phyloP scores from a whole-genome alignment of 2,329 filamentous ascomycete species.

The Trichoderma gracile region DNA sequence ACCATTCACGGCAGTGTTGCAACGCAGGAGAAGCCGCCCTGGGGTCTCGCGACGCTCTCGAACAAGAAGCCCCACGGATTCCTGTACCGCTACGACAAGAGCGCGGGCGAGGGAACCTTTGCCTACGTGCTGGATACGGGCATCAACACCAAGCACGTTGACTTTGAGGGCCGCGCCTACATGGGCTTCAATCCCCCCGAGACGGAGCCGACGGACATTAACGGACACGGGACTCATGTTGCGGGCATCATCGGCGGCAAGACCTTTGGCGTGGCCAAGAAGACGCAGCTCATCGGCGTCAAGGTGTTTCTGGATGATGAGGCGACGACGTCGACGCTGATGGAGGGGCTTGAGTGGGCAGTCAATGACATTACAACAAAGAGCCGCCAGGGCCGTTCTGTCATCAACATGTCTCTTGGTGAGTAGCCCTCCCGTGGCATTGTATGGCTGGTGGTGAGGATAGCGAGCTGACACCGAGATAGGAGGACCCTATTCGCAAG shows the following conservation, averaged over 20 bases:
- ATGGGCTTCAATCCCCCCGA: constrained; percentile 42
- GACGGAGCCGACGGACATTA: constrained; percentile 38
- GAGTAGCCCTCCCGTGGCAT: not conserved
- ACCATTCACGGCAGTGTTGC: constrained; percentile 30
- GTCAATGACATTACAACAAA: constrained; percentile 4
- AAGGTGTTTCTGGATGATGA: constrained; percentile 45
- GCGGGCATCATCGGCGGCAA: constrained; percentile 48
- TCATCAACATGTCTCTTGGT: constrained; percentile 52
- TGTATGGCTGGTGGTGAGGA: too few species aligned
- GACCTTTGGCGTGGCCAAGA: constrained; percentile 50
- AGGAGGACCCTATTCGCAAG: constrained; percentile 43
- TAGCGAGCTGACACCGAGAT: not conserved
- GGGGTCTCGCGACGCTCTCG: constrained; percentile 51
- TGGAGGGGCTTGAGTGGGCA: constrained; percentile 37
- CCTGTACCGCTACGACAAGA: constrained; percentile 45
- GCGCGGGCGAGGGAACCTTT: constrained; percentile 45
- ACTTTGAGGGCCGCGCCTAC: constrained; percentile 47
- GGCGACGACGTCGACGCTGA: constrained; percentile 29
- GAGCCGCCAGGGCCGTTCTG: constrained; percentile 43
- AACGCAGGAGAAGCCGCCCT: constrained; percentile 42
- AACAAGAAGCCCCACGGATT: constrained; percentile 37
- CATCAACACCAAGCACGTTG: constrained; percentile 48
- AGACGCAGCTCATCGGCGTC: constrained; percentile 41
- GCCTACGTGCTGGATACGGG: constrained; percentile 59
- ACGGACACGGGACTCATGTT: constrained; percentile 51